A percentile compares a stretch with the other conserved stretches of the same genome.
Evolutionary conservation across 768 basidiomycete species (phyloP).

Genomic region (Paxillus ammoniavirescens): DNA sequence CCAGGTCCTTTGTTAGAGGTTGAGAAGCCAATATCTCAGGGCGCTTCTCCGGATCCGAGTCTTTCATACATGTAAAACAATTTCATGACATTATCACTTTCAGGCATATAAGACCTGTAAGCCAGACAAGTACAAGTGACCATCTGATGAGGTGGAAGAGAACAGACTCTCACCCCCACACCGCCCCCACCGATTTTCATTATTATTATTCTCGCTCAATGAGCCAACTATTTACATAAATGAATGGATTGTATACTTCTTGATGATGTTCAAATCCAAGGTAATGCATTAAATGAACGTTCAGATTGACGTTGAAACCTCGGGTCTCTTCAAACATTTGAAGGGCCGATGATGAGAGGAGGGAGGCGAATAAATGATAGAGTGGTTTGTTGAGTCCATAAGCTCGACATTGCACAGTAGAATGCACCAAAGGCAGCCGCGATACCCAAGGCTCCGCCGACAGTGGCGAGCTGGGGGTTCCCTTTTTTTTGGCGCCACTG

Average conservation of each 20-base stretch:
- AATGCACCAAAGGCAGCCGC: constrained; percentile 28
- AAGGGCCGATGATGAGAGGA: constrained; percentile 17
- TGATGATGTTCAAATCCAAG: too few relatives aligned
- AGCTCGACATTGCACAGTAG: constrained; percentile 25
- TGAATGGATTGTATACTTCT: not conserved
- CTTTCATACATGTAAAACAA: too few relatives aligned
- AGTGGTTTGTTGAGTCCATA: constrained; percentile 31
- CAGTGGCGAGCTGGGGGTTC: constrained; percentile 23
- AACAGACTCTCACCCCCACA: not conserved
- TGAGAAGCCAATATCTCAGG: constrained; percentile 65
- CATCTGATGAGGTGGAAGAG: not conserved
- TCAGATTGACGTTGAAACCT: not conserved
- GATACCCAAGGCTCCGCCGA: constrained; percentile 26
- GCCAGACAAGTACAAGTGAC: not conserved
- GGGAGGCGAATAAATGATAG: constrained; percentile 26
- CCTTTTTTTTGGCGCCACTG: constrained; percentile 1
- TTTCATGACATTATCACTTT: too few relatives aligned
- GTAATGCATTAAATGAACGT: not conserved
- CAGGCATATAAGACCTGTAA: not conserved
- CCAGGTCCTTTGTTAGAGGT: constrained; percentile 47
- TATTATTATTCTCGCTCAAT: not conserved
- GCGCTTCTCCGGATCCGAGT: not conserved
- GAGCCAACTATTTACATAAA: not conserved
- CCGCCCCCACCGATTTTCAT: not conserved
- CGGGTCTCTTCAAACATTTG: constrained; percentile 5